Conservation (phyloP, 1,284 basidiomycete species). For the Entoloma clypeatum region DNA sequence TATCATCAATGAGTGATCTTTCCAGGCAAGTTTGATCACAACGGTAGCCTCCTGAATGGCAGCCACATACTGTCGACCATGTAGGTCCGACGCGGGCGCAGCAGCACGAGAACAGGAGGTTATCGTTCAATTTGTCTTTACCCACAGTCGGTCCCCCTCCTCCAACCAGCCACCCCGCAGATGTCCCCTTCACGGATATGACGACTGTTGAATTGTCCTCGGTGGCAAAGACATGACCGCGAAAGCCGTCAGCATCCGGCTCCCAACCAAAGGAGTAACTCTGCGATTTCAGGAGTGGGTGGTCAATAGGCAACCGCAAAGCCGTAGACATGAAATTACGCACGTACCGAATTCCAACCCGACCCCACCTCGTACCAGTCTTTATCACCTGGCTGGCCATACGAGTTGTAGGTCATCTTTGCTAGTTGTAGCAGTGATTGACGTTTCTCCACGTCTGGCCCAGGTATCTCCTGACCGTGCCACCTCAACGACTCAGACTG, state of each 20-base stretch:
- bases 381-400: conserved; percentile 49
- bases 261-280: conserved; percentile 86
- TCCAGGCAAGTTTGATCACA: conserved; percentile 78
- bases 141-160: conserved; percentile 66
- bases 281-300: conserved; percentile 32
- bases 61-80: conserved; percentile 84
- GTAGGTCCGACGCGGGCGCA: conserved; percentile 84
- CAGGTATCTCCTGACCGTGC: conserved; percentile 50
- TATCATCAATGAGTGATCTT: conserved; percentile 69
- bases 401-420: conserved; percentile 89
- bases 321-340: conserved; percentile 27
- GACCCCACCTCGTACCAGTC: conserved; percentile 74
- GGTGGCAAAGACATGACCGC: conserved; percentile 85
- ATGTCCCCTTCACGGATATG: conserved; percentile 91
- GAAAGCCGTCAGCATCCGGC: conserved; percentile 77
- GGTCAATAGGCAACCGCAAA: conserved; percentile 17
- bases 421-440: conserved; percentile 76
- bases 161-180: conserved; percentile 69
- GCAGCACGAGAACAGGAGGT: conserved; percentile 87
- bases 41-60: conserved; percentile 62
- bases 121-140: conserved; percentile 86
- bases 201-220: conserved; percentile 84
- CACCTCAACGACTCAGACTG: conserved; percentile 42
- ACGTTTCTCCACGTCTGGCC: conserved; percentile 68
- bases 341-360: conserved; percentile 50